phyloP scores from a whole-genome alignment of 1,139 yeast species.

The Kodamaea sp. region DNA sequence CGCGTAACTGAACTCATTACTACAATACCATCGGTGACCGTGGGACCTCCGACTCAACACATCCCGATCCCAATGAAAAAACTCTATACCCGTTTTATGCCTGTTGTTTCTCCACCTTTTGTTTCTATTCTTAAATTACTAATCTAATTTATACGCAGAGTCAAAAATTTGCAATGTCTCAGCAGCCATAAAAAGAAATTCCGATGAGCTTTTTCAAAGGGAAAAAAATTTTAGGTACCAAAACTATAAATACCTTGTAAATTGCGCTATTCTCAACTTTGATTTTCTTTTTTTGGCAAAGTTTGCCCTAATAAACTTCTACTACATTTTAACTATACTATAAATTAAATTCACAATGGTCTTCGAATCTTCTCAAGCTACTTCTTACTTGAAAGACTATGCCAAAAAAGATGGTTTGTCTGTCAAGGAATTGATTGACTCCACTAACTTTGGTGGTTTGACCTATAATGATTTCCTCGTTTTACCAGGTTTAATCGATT shows the following conservation, averaged over 20 bases:
- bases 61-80: no score
- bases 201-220: background rate
- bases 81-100: no score
- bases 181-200: conserved; percentile 1
- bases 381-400: conserved; percentile 64
- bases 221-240: background rate
- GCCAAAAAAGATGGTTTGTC: conserved; percentile 79
- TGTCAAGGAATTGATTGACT: conserved; percentile 82
- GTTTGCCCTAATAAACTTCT: conserved; percentile 29
- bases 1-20: no score
- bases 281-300: conserved; percentile 43
- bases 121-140: background rate
- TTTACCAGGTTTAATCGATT: conserved; percentile 91
- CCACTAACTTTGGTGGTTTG: conserved; percentile 86
- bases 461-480: conserved; percentile 95
- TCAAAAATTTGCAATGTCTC: conserved; percentile 12
- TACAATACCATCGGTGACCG: no score
- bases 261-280: conserved; percentile 4
- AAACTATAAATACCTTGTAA: conserved; percentile 4
- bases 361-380: conserved; percentile 62
- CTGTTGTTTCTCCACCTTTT: no score
- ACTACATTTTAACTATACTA: conserved; percentile 3
- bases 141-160: conserved; percentile 1
- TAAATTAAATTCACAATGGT: conserved; percentile 23
- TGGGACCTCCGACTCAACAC: no score